Percentiles rank a stretch among this genome's conserved stretches.
These are phyloP conservation scores for Schizosaccharomyces octosporus DNA, from an alignment of 805 yeast genomes.

Conservation along the genomic window DNA sequence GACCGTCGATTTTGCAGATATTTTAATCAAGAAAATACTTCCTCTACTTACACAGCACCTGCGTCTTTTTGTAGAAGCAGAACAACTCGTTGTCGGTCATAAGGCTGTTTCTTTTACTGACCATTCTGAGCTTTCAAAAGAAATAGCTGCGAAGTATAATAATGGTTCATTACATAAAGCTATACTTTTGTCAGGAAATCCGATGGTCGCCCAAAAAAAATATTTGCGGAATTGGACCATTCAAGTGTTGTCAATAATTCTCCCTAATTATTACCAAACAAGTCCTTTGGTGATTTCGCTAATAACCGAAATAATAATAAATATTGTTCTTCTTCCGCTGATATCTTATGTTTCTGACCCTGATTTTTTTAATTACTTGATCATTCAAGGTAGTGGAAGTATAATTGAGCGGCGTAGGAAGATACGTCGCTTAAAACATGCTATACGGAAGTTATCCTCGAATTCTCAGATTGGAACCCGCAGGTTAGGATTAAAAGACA, in stretches of 20 bases:
- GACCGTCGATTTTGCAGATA: background rate
- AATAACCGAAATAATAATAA: background rate
- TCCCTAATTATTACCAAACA: background rate
- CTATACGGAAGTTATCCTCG: background rate
- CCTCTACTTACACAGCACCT: background rate
- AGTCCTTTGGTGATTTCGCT: background rate
- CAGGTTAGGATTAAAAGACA: background rate
- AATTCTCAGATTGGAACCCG: background rate
- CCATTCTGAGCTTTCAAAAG: background rate
- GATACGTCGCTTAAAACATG: background rate
- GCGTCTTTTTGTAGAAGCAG: background rate
- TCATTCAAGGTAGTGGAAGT: background rate
- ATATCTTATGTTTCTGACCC: background rate
- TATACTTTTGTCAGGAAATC: background rate
- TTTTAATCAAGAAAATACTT: background rate
- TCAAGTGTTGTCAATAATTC: background rate
- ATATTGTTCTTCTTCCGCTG: background rate
- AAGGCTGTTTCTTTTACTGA: slow-evolving; percentile 1
- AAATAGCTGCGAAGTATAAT: background rate
- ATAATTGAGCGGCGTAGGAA: background rate
- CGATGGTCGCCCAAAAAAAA: background rate
- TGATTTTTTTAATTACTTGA: background rate
- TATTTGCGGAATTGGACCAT: background rate
- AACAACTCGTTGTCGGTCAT: background rate
- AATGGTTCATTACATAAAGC: background rate